Evolutionary conservation across 2,329 filamentous ascomycete genomes (phyloP).

Genomic region (Cladosporium sp.): DNA sequence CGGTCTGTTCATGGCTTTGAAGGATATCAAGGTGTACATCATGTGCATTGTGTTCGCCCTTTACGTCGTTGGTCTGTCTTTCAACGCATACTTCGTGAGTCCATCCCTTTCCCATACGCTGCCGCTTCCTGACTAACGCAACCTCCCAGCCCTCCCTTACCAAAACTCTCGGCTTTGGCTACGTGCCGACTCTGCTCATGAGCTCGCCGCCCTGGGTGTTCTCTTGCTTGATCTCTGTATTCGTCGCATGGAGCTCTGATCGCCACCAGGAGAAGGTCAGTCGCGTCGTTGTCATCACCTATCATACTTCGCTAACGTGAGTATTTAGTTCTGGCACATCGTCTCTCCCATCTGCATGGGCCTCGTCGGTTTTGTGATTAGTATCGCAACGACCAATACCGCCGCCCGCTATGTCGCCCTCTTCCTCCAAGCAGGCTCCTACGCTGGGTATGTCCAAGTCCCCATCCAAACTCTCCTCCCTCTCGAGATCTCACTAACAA

Average conservation of each 20-base stretch:
- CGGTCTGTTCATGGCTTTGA: conserved; percentile 29
- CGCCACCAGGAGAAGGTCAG: conserved; percentile 22
- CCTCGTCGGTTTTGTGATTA: conserved; percentile 6
- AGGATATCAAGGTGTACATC: conserved; percentile 36
- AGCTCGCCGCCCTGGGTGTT: conserved; percentile 37
- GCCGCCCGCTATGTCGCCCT: conserved; percentile 24
- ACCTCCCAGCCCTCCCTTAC: conserved; percentile 37
- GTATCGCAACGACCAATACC: conserved; percentile 3
- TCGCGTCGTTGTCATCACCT: not conserved
- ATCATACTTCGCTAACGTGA: conserved; percentile 20
- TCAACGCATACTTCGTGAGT: conserved; percentile 23
- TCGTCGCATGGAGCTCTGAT: conserved; percentile 24
- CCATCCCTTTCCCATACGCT: conserved; percentile 26
- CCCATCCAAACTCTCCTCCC: not conserved
- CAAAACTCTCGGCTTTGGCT: conserved; percentile 63
- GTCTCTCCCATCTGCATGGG: conserved; percentile 5
- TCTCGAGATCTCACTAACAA: conserved; percentile 29
- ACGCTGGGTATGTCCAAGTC: conserved; percentile 16
- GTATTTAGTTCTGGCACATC: conserved; percentile 28
- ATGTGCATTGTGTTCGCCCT: conserved; percentile 36
- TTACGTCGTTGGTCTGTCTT: conserved; percentile 23
- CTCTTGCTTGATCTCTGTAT: conserved; percentile 23
- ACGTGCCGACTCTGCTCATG: conserved; percentile 46
- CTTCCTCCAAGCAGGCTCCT: conserved; percentile 31
- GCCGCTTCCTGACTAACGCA: conserved; percentile 22